Conservation (phyloP, 306 rosid genomes). For the Vicia villosa region DNA sequence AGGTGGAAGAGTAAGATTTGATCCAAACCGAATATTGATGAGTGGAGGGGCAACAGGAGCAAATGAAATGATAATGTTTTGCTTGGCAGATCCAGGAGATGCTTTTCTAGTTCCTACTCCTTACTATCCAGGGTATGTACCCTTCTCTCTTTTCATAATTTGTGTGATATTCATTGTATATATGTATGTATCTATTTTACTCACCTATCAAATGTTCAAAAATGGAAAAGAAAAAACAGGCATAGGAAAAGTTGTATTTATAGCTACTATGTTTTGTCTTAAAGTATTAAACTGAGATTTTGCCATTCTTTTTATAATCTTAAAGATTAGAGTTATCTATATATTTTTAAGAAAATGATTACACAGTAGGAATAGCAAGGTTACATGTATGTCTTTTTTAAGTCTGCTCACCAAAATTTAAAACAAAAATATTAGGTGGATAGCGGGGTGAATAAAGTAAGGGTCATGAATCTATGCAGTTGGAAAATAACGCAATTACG, state of each 20-base stretch:
- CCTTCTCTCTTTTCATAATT: constrained; percentile 28
- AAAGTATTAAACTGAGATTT: not conserved
- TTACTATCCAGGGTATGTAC: constrained; percentile 81
- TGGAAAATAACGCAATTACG: too few species aligned
- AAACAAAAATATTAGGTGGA: too few species aligned
- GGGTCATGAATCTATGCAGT: too few species aligned
- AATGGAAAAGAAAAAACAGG: not conserved
- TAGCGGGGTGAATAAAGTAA: too few species aligned
- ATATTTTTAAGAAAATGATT: too few species aligned
- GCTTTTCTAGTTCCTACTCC: constrained; percentile 92
- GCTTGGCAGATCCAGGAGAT: constrained; percentile 86
- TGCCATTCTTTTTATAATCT: too few species aligned
- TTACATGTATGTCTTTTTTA: too few species aligned
- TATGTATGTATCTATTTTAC: not conserved
- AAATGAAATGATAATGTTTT: constrained; percentile 76
- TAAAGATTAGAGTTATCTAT: too few species aligned
- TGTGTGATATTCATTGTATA: constrained; percentile 38
- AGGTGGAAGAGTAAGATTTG: constrained; percentile 75
- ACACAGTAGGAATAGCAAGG: too few species aligned
- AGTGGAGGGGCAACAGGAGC: constrained; percentile 98
- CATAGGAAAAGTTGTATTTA: not conserved
- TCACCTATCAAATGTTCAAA: not conserved
- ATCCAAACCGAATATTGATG: constrained; percentile 76
- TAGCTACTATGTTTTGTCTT: not conserved
- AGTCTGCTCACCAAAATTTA: too few species aligned